phyloP scores from a whole-genome alignment of 352 stramenopile genomes.

The Saprolegnia parasitica region DNA sequence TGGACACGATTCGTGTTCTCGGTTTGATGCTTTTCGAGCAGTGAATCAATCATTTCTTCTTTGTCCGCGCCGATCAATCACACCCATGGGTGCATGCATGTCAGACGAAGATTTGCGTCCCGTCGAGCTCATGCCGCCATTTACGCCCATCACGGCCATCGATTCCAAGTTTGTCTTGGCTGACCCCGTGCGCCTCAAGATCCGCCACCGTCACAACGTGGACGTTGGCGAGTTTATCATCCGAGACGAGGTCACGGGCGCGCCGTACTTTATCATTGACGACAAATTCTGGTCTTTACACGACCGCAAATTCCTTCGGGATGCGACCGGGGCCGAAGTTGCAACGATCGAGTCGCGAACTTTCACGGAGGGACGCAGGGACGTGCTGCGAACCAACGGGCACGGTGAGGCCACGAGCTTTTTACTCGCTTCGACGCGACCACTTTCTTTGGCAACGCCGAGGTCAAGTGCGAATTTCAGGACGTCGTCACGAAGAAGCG shows the following conservation, averaged over 20 bases:
- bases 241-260: not conserved
- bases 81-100: slow-evolving; percentile 1
- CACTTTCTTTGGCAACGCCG: not conserved
- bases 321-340: not conserved
- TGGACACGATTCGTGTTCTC: too few relatives aligned
- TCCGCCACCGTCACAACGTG: not conserved
- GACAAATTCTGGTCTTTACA: not conserved
- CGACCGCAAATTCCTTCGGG: not conserved
- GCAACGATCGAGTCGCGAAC: not conserved
- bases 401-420: not conserved
- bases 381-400: not conserved
- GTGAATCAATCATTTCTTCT: too few relatives aligned
- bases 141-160: not conserved
- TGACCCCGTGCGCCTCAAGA: not conserved
- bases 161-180: slow-evolving; percentile 1
- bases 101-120: not conserved
- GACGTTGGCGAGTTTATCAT: not conserved
- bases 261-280: not conserved
- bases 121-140: not conserved
- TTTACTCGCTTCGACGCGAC: not conserved
- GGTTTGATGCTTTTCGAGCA: too few relatives aligned
- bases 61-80: too few relatives aligned
- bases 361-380: not conserved
- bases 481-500: not conserved
- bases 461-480: not conserved